Percentiles rank a stretch among this genome's conserved stretches.
These are phyloP conservation scores for Wickerhamiella azyma DNA, from an alignment of 805 yeast species.

Conservation along the genomic window DNA sequence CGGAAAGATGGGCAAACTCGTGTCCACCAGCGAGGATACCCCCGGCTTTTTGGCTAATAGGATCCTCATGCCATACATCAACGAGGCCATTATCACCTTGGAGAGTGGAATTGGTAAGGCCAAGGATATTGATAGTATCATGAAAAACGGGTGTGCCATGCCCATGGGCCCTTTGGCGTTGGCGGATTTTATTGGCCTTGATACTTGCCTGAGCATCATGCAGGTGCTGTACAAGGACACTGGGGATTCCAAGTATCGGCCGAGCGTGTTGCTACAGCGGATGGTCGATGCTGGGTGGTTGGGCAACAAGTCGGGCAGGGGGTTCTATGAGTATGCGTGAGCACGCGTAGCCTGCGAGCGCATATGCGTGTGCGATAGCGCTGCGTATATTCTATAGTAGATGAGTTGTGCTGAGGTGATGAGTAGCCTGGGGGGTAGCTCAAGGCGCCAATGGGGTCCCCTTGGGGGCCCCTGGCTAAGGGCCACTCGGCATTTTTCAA, in stretches of 20 bases:
- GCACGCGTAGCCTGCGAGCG: too few relatives aligned
- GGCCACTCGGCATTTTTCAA: too few relatives aligned
- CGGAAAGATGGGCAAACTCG: slow-evolving; percentile 26
- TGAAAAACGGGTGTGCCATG: slow-evolving; percentile 35
- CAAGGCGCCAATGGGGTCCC: neutral
- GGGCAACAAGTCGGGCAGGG: slow-evolving; percentile 30
- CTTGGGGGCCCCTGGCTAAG: too few relatives aligned
- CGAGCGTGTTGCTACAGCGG: slow-evolving; percentile 27
- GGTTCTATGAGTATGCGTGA: slow-evolving; percentile 30
- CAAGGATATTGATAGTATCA: slow-evolving; percentile 32
- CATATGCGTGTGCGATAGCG: too few relatives aligned
- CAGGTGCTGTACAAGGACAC: slow-evolving; percentile 29
- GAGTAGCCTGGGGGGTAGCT: too few relatives aligned
- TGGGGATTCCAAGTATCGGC: slow-evolving; percentile 32
- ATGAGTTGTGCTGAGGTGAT: too few relatives aligned
- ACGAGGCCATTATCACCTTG: slow-evolving; percentile 30
- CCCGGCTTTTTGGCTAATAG: slow-evolving; percentile 35
- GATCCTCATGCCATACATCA: slow-evolving; percentile 31
- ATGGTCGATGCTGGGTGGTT: slow-evolving; percentile 32
- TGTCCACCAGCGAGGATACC: slow-evolving; percentile 28
- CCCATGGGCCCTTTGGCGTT: slow-evolving; percentile 34
- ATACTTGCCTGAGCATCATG: slow-evolving; percentile 31
- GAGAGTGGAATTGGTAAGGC: slow-evolving; percentile 30
- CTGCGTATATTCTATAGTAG: too few relatives aligned
- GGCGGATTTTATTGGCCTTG: slow-evolving; percentile 33